Conservation (phyloP, 257 asterid species). For the Solanum virginianum region DNA sequence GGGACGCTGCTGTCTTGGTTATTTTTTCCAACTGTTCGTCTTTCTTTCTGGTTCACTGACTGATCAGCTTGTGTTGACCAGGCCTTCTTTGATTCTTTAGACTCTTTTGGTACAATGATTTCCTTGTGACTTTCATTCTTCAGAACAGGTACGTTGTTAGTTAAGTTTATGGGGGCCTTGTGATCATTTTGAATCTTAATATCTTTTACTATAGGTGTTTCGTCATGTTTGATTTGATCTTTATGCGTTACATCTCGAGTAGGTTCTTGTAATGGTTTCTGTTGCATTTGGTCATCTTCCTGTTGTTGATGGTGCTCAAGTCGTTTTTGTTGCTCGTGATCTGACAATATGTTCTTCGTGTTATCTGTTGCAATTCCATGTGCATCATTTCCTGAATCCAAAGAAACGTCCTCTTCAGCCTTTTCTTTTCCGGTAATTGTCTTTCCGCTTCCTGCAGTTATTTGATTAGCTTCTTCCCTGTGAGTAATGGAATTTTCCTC, state of each 20-base stretch:
- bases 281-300: slow-evolving; percentile 43
- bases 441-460: not conserved
- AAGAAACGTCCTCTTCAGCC: slow-evolving; percentile 3
- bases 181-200: not conserved
- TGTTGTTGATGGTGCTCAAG: slow-evolving; percentile 48
- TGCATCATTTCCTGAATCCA: not conserved
- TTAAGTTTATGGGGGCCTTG: not conserved
- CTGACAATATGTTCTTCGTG: slow-evolving; percentile 30
- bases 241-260: slow-evolving; percentile 34
- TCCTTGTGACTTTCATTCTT: not conserved
- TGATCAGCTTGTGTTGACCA: slow-evolving; percentile 81
- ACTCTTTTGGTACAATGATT: slow-evolving; percentile 34
- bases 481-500: slow-evolving; percentile 43
- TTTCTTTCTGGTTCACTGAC: slow-evolving; percentile 63
- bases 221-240: slow-evolving; percentile 58
- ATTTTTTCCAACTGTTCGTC: slow-evolving; percentile 27
- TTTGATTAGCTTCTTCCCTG: slow-evolving; percentile 20
- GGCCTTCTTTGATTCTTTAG: slow-evolving; percentile 40
- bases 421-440: not conserved
- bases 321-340: slow-evolving; percentile 44
- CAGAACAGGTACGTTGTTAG: not conserved
- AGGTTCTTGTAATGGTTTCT: slow-evolving; percentile 14
- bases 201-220: not conserved
- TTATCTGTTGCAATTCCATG: not conserved
- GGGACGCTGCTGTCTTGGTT: slow-evolving; percentile 15